Evolutionary conservation across 2,329 filamentous ascomycete species (phyloP).

Genomic region (Diaporthe aspalathi): DNA sequence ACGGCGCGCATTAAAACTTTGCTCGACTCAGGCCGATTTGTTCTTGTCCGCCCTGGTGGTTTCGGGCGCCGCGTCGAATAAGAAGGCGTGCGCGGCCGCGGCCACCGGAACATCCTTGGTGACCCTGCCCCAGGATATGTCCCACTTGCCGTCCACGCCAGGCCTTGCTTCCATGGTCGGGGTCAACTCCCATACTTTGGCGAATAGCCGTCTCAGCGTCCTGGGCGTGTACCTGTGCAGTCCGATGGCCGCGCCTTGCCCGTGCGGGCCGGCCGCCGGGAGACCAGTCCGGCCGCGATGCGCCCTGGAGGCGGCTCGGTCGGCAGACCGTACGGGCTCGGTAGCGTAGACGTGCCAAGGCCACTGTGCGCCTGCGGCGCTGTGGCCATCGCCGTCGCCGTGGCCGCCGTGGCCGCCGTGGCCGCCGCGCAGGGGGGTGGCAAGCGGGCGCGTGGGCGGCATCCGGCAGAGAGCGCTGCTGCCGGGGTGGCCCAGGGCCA

Average conservation of each 20-base stretch:
- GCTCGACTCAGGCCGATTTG: not conserved
- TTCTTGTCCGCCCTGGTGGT: not conserved
- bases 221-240: slow-evolving; percentile 52
- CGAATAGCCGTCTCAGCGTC: slow-evolving; percentile 61
- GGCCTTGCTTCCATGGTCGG: slow-evolving; percentile 53
- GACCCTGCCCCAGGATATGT: slow-evolving; percentile 60
- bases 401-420: not conserved
- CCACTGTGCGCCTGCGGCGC: slow-evolving; percentile 44
- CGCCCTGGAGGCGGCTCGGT: slow-evolving; percentile 51
- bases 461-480: slow-evolving; percentile 50
- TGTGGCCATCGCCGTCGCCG: no score
- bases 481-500: slow-evolving; percentile 57
- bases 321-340: slow-evolving; percentile 52
- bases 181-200: slow-evolving; percentile 57
- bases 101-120: slow-evolving; percentile 47
- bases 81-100: slow-evolving; percentile 50
- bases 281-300: slow-evolving; percentile 52
- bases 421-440: slow-evolving; percentile 29
- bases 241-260: slow-evolving; percentile 48
- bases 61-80: slow-evolving; percentile 60
- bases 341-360: slow-evolving; percentile 58
- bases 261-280: slow-evolving; percentile 50
- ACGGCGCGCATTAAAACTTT: not conserved
- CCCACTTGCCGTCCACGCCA: slow-evolving; percentile 41
- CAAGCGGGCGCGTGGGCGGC: slow-evolving; percentile 51